A percentile compares a stretch with the other conserved stretches of the same genome.
phyloP scores from a whole-genome alignment of 495 filamentous ascomycete genomes.

The Monascus purpureus region DNA sequence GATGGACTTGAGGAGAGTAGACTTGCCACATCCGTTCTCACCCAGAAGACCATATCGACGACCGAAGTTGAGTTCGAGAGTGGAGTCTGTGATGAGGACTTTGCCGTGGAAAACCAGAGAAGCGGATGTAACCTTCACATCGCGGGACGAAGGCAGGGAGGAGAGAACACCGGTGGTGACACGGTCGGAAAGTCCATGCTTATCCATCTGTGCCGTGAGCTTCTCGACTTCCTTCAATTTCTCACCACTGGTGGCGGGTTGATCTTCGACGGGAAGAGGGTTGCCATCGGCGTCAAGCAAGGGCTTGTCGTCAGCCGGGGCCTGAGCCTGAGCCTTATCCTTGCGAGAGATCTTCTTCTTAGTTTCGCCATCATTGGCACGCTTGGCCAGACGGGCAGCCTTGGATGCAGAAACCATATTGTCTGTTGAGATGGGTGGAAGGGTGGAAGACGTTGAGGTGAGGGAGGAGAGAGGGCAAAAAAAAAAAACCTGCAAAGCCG shows the following conservation, averaged over 20 bases:
- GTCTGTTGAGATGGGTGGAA: slow-evolving; percentile 8
- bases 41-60: slow-evolving; percentile 90
- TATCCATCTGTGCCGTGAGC: slow-evolving; percentile 78
- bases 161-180: slow-evolving; percentile 96
- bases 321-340: slow-evolving; percentile 49
- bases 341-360: slow-evolving; percentile 58
- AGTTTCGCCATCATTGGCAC: slow-evolving; percentile 56
- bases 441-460: slow-evolving; percentile 5
- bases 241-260: slow-evolving; percentile 53
- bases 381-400: slow-evolving; percentile 93
- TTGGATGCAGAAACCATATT: slow-evolving; percentile 82
- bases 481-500: slow-evolving; percentile 19
- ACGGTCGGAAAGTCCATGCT: slow-evolving; percentile 89
- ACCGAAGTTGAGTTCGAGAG: slow-evolving; percentile 83
- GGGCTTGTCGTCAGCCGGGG: slow-evolving; percentile 55
- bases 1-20: slow-evolving; percentile 90
- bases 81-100: slow-evolving; percentile 86
- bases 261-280: slow-evolving; percentile 40
- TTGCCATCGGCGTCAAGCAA: slow-evolving; percentile 47
- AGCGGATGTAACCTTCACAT: slow-evolving; percentile 91
- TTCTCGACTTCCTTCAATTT: slow-evolving; percentile 74
- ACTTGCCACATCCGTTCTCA: slow-evolving; percentile 99
- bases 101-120: slow-evolving; percentile 95
- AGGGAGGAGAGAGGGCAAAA: slow-evolving; percentile 1
- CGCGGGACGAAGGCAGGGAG: slow-evolving; percentile 67